Base-by-base conservation (phyloP, 345 rosid species). In the Jatropha curcas region DNA sequence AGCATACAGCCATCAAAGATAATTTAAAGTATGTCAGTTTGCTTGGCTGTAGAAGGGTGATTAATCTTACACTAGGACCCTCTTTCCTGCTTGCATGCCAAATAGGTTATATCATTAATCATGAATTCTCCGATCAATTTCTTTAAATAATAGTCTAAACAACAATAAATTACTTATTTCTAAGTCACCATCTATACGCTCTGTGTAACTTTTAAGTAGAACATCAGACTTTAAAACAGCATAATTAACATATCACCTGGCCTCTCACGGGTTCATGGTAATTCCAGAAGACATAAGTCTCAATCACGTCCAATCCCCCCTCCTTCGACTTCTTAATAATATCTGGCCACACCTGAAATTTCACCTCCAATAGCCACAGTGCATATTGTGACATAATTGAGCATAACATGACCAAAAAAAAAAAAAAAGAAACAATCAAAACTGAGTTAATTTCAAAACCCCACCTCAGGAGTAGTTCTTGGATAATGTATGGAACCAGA, bases 401-500 rank as follows among this genome's bases (percentile, higher is more conserved):
- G 12, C 62, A 33, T 30, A 24, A 37, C 43, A 51, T 28, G 60
- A 51, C 20, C 31, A 74, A 28, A 7, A 67, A 39, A 70, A 14
- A 17, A 22, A 48, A 48, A 12, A 50, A 48, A 20, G 55, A 30
- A 12, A 10, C 52, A 39, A 39, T 39, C 10, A n/a, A 27, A 43
- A 67, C 12, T 20, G 34, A 48, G 48, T 2, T 20, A 51, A 50
- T 50, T 22, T 24, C 7, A 19, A 67, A 61, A 67, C 65, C 79
- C 65, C 24, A 86, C 92, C 84, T 85, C 90, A 6, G 90, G 87
- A 31, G 82, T 80, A 74, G 70, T 79, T 70, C 93, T 74, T 2
- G 90, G 90, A 73, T 88, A 86, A 78, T 86, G 90, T 27, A 88
- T 78, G 24, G 93, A 86, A 60, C 93, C 89, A 0, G 93, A 88